Conservation (phyloP, 225 moss, liverwort and hornwort species). For the Polytrichum commune region DNA sequence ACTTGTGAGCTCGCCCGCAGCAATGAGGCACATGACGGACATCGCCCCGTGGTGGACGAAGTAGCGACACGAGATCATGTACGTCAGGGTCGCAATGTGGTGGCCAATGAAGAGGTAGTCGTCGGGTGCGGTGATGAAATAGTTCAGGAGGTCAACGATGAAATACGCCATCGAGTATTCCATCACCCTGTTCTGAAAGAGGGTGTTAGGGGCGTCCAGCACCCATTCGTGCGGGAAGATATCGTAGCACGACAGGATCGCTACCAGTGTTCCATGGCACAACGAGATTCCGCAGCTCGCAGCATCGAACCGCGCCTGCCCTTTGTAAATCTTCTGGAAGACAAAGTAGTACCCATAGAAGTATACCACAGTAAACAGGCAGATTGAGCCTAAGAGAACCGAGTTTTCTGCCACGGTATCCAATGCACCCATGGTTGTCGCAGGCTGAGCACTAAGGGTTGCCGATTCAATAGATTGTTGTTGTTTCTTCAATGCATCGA, state of each 20-base stretch:
- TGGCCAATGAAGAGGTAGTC: conserved; percentile 97
- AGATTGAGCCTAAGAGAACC: conserved; percentile 38
- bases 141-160: conserved; percentile 78
- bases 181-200: conserved; percentile 77
- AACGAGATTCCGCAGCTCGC: conserved; percentile 95
- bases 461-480: too few species aligned
- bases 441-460: background rate
- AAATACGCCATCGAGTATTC: conserved; percentile 99
- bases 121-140: conserved; percentile 73
- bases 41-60: conserved; percentile 55
- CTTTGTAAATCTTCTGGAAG: conserved; percentile 71
- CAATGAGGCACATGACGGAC: conserved; percentile 94
- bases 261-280: conserved; percentile 68
- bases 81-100: conserved; percentile 86
- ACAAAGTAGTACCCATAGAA: conserved; percentile 54
- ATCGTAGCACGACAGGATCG: conserved; percentile 52
- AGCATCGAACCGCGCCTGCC: conserved; percentile 76
- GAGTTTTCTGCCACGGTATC: conserved; percentile 33
- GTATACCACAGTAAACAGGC: conserved; percentile 64
- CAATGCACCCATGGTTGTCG: conserved; percentile 42
- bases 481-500: too few species aligned
- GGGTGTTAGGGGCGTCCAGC: conserved; percentile 67
- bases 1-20: conserved; percentile 84
- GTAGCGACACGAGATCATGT: conserved; percentile 95
- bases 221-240: conserved; percentile 52